Percentiles rank a stretch among this genome's conserved stretches.
These are phyloP conservation scores for Solanum etuberosum DNA, from an alignment of 257 asterid genomes.

Conservation along the genomic window DNA sequence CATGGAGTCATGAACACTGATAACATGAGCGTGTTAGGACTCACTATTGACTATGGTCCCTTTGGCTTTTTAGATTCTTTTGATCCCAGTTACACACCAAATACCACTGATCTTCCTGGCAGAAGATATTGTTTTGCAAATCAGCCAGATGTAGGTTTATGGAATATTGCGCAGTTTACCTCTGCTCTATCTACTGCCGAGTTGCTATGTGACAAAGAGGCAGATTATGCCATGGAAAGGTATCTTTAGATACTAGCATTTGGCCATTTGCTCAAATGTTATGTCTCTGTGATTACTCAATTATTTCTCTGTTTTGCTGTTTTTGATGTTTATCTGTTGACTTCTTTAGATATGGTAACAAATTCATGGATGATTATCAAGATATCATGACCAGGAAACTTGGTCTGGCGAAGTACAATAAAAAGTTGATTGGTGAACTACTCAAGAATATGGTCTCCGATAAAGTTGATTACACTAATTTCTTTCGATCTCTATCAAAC, in stretches of 20 bases:
- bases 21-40: conserved; percentile 93
- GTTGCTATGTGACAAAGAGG: conserved; percentile 69
- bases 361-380: conserved; percentile 92
- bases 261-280: not conserved
- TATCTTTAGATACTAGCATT: not conserved
- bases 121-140: conserved; percentile 94
- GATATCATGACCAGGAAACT: conserved; percentile 87
- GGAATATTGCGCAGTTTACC: conserved; percentile 87
- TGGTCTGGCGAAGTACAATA: conserved; percentile 74
- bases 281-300: not conserved
- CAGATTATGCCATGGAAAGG: conserved; percentile 90
- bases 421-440: conserved; percentile 77
- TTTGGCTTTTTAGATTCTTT: conserved; percentile 96
- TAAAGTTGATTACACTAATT: conserved; percentile 96
- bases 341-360: conserved; percentile 63
- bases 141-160: conserved; percentile 95
- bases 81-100: conserved; percentile 95
- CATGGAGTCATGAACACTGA: conserved; percentile 98
- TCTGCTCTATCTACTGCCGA: conserved; percentile 61
- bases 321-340: not conserved
- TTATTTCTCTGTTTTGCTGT: not conserved
- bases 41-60: conserved; percentile 95
- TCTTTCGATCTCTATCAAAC: conserved; percentile 83
- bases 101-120: conserved; percentile 98
- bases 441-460: conserved; percentile 94